Percentiles rank a stretch among this genome's conserved stretches.
Evolutionary conservation across 441 rosid species (phyloP).

Genomic region (Populus hybrid): DNA sequence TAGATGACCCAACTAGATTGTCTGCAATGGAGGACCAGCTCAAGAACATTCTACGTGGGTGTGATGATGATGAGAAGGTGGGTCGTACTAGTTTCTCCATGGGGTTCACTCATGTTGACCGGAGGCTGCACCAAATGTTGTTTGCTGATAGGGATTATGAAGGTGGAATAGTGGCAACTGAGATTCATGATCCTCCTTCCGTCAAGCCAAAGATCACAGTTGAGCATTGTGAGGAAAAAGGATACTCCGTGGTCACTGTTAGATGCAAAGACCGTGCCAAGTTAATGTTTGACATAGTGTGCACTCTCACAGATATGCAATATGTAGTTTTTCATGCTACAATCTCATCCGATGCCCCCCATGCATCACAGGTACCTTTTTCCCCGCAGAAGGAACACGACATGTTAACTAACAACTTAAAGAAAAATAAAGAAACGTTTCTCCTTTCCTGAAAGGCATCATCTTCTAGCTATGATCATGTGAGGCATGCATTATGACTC

Average conservation of each 20-base stretch:
- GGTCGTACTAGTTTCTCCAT: slow-evolving; percentile 67
- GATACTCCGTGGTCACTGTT: slow-evolving; percentile 70
- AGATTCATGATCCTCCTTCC: slow-evolving; percentile 38
- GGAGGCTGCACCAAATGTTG: slow-evolving; percentile 88
- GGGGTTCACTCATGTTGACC: slow-evolving; percentile 84
- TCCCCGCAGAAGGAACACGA: neutral
- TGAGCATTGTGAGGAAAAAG: slow-evolving; percentile 72
- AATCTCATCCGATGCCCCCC: slow-evolving; percentile 63
- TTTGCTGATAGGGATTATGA: slow-evolving; percentile 95
- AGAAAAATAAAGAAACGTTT: neutral
- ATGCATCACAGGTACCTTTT: slow-evolving; percentile 60
- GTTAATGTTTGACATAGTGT: slow-evolving; percentile 84
- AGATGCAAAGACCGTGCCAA: slow-evolving; percentile 77
- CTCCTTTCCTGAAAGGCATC: neutral
- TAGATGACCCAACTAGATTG: slow-evolving; percentile 59
- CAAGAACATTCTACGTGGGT: slow-evolving; percentile 61
- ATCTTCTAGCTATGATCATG: no score
- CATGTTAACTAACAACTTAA: neutral
- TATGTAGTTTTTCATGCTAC: slow-evolving; percentile 88
- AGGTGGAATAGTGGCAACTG: slow-evolving; percentile 36
- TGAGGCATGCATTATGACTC: no score
- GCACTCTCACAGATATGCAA: slow-evolving; percentile 94
- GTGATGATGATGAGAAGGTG: slow-evolving; percentile 63
- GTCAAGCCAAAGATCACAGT: slow-evolving; percentile 56
- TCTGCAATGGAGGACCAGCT: slow-evolving; percentile 77